These are phyloP conservation scores for Bruguiera hainesii DNA, from an alignment of 441 rosid genomes.

Conservation along the genomic window DNA sequence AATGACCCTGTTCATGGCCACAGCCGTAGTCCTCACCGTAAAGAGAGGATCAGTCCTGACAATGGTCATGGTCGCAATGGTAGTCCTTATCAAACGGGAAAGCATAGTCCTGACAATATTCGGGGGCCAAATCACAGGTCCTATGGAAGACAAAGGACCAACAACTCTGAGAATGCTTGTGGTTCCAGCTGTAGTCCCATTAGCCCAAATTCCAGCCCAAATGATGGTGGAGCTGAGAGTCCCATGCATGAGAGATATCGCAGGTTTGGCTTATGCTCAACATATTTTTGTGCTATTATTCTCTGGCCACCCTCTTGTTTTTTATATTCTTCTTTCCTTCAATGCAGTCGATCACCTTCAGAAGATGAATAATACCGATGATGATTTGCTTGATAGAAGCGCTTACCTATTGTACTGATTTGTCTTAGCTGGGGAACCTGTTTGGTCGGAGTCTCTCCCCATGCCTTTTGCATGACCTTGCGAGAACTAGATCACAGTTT, in stretches of 20 bases:
- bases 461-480: not conserved
- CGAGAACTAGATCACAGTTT: not conserved
- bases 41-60: constrained; percentile 40
- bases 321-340: not conserved
- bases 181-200: constrained; percentile 42
- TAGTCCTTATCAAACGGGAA: constrained; percentile 45
- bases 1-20: constrained; percentile 35
- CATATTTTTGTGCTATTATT: not conserved
- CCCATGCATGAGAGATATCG: constrained; percentile 54
- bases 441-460: not conserved
- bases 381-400: not conserved
- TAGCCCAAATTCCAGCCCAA: constrained; percentile 39
- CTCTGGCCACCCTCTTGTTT: not conserved
- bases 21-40: constrained; percentile 44
- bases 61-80: constrained; percentile 38
- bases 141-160: constrained; percentile 35
- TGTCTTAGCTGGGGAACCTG: not conserved
- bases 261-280: constrained; percentile 32
- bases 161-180: constrained; percentile 34
- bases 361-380: constrained; percentile 41
- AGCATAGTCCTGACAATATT: constrained; percentile 34
- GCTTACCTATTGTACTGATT: not conserved
- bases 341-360: constrained; percentile 50
- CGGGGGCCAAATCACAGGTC: constrained; percentile 35
- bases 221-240: constrained; percentile 43